Evolutionary conservation across 1,139 yeast species (phyloP), one percentile per base, ranked within the genome.

Genomic region (Lipomyces yarrowii): DNA sequence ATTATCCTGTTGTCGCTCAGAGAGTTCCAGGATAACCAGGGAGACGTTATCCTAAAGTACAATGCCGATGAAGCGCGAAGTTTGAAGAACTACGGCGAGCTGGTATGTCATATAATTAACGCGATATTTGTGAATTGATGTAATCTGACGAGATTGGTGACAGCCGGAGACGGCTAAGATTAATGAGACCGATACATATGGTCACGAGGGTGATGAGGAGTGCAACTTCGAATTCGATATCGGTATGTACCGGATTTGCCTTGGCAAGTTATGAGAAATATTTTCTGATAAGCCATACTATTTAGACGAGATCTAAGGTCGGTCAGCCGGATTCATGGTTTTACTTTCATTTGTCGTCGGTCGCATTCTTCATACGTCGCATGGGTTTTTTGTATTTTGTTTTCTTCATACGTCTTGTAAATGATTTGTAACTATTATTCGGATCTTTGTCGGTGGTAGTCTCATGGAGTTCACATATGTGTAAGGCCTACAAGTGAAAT

Each of bases 171-270:
- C 88, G 73, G 98, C 99, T 71, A 91, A 92, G 83, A 96, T 96
- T 80, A 93, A 94, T 81, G 99, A 96, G 83, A 91, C 97, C 72
- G 98, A 94, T 79, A 92, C 97, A 71, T 93, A 92, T 77, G 98
- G 97, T 77, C 96, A 89, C 77, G 98, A 92, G 73, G 96, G 93
- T 64, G 99, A 93, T 71, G 98, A 93, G 73, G 99, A 94, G 75
- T 96, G 93, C 79, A 94, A 94, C 86, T 93, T 96, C 80, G 99
- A 96, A 82, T 96, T 96, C 80, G 99, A 98, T 79, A 94, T 90
- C 76, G 98, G 92, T 71, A 91, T 39, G 69, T 70, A 33, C 62
- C 63, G 60, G 5, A 23, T 10, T 21, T 39, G 13, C 10, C 39
- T 58, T 42, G 39, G 26, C n/a, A 18, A 13, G 39, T 6, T 39